These are phyloP conservation scores for Lodderomyces jiufengensis DNA, from an alignment of 1,139 yeast species.

Conservation along the genomic window DNA sequence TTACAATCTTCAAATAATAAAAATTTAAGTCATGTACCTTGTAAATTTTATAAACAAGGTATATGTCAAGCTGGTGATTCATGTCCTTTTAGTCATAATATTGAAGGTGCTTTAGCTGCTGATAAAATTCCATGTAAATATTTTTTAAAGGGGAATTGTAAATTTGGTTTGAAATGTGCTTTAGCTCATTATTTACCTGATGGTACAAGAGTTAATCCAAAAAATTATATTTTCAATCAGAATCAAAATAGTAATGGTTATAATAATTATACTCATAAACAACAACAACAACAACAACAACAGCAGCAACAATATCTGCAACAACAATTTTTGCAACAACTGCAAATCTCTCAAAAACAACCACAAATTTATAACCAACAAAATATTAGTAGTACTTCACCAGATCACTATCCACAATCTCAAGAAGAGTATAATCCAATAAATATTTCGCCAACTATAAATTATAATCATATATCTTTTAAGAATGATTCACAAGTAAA, in stretches of 20 bases:
- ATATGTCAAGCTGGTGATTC: conserved; percentile 90
- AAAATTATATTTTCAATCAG: conserved; percentile 14
- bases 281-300: neutral
- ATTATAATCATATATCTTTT: neutral
- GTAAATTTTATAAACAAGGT: conserved; percentile 88
- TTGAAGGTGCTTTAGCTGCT: conserved; percentile 52
- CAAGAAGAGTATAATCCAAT: conserved; percentile 1
- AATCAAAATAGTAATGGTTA: conserved; percentile 9
- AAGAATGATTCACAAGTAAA: neutral
- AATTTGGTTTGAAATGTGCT: conserved; percentile 90
- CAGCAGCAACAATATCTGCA: neutral
- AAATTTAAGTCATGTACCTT: conserved; percentile 86
- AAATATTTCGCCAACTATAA: conserved; percentile 1
- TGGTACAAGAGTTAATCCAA: conserved; percentile 74
- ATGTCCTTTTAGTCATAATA: conserved; percentile 87
- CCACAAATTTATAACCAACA: conserved; percentile 6
- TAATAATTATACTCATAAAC: conserved; percentile 1
- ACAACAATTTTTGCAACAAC: neutral
- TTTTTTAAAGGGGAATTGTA: conserved; percentile 91
- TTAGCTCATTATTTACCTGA: conserved; percentile 87
- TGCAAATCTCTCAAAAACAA: conserved; percentile 1
- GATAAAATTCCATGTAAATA: conserved; percentile 86
- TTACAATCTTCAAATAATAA: conserved; percentile 16
- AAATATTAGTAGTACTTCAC: conserved; percentile 2
- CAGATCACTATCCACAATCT: conserved; percentile 1